Percentiles rank a stretch among this genome's conserved stretches.
These are phyloP conservation scores for Cucurbita argyrosperma DNA, from an alignment of 306 rosid species.

Conservation along the genomic window DNA sequence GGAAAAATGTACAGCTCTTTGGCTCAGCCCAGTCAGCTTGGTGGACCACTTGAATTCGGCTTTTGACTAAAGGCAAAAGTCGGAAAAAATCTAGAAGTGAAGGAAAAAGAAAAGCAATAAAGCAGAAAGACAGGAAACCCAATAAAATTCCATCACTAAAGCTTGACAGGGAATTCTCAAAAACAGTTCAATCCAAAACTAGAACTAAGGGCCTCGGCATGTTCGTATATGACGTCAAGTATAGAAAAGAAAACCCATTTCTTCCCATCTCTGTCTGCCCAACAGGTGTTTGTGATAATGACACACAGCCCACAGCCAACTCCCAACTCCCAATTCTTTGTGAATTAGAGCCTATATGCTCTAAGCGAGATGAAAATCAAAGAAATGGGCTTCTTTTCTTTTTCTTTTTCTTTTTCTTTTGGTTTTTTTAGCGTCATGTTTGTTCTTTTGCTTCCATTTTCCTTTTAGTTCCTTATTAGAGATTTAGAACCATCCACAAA, in stretches of 20 bases:
- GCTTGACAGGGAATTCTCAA: slow-evolving; percentile 1
- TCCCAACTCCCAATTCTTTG: neutral
- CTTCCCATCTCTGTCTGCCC: neutral
- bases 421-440: neutral
- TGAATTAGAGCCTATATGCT: neutral
- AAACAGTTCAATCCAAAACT: neutral
- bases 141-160: neutral
- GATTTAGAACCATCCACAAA: neutral
- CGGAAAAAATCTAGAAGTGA: neutral
- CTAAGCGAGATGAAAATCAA: neutral
- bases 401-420: neutral
- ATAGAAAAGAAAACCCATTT: neutral
- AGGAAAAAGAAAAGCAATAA: neutral
- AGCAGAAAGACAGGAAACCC: neutral
- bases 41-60: neutral
- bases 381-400: neutral
- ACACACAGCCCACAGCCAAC: neutral
- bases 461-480: neutral
- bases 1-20: neutral
- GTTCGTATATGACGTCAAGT: neutral
- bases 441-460: neutral
- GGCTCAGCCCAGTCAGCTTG: neutral
- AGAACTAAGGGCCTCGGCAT: neutral
- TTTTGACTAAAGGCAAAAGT: slow-evolving; percentile 1
- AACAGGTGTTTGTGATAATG: slow-evolving; percentile 5